These are phyloP conservation scores for Begonia fuchsioides DNA, from an alignment of 306 rosid species.

Conservation along the genomic window DNA sequence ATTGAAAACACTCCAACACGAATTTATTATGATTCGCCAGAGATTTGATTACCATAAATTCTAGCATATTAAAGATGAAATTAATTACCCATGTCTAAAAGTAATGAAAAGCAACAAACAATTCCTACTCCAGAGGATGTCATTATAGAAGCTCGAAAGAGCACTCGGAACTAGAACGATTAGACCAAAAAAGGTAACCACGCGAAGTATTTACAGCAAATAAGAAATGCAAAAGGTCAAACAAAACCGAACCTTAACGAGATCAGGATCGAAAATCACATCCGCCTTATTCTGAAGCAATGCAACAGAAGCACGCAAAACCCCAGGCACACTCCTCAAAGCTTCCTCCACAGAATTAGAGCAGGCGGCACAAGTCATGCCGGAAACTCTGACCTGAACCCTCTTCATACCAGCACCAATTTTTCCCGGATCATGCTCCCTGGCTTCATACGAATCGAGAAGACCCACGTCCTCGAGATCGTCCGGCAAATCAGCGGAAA, in stretches of 20 bases:
- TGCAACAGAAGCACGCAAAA: slow-evolving; percentile 64
- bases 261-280: slow-evolving; percentile 59
- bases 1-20: no score
- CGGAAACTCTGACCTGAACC: slow-evolving; percentile 61
- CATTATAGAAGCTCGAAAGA: no score
- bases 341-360: slow-evolving; percentile 84
- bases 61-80: no score
- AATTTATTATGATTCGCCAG: no score
- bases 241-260: slow-evolving; percentile 37
- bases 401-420: slow-evolving; percentile 26
- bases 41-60: no score
- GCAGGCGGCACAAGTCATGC: slow-evolving; percentile 98
- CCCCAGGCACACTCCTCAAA: slow-evolving; percentile 46
- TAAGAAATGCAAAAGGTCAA: not conserved
- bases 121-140: no score
- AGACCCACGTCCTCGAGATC: slow-evolving; percentile 70
- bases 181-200: no score
- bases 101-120: no score
- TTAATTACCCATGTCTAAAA: no score
- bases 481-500: slow-evolving; percentile 13
- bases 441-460: slow-evolving; percentile 44
- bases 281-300: slow-evolving; percentile 85
- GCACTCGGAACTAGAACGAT: no score
- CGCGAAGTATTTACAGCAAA: no score
- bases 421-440: slow-evolving; percentile 11